Percentiles rank a stretch among this genome's conserved stretches.
phyloP scores from a whole-genome alignment of 176 grass and related monocot genomes.

The Hyparrhenia diplandra region DNA sequence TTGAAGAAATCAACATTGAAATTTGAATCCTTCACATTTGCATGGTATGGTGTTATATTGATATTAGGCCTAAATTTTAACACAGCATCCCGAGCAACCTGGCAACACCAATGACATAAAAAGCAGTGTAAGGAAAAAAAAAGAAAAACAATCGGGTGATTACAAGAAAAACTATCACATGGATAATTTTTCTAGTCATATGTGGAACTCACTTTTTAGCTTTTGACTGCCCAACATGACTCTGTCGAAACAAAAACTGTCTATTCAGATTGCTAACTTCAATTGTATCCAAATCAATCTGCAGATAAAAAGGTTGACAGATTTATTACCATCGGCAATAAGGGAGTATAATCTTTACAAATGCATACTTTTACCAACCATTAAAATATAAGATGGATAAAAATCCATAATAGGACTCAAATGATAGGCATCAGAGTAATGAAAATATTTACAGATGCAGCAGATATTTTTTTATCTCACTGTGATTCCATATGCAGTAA shows the following conservation, averaged over 20 bases:
- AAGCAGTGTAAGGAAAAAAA: slow-evolving; percentile 14
- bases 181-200: neutral
- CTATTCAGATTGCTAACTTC: slow-evolving; percentile 98
- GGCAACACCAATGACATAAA: slow-evolving; percentile 4
- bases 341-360: neutral
- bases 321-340: neutral
- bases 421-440: neutral
- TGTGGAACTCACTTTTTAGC: slow-evolving; percentile 68
- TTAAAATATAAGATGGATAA: neutral
- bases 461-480: neutral
- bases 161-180: neutral
- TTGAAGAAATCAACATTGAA: slow-evolving; percentile 95
- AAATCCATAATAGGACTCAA: neutral
- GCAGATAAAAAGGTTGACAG: slow-evolving; percentile 18
- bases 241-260: slow-evolving; percentile 96
- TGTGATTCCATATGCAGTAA: neutral
- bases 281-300: slow-evolving; percentile 99
- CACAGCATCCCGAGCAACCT: slow-evolving; percentile 92
- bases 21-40: slow-evolving; percentile 85
- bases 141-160: neutral
- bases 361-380: neutral
- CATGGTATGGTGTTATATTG: slow-evolving; percentile 79
- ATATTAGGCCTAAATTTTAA: slow-evolving; percentile 84
- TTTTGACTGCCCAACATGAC: slow-evolving; percentile 96
- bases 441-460: neutral